Conservation (phyloP, 495 filamentous ascomycete species). For the Niebla homalea region DNA sequence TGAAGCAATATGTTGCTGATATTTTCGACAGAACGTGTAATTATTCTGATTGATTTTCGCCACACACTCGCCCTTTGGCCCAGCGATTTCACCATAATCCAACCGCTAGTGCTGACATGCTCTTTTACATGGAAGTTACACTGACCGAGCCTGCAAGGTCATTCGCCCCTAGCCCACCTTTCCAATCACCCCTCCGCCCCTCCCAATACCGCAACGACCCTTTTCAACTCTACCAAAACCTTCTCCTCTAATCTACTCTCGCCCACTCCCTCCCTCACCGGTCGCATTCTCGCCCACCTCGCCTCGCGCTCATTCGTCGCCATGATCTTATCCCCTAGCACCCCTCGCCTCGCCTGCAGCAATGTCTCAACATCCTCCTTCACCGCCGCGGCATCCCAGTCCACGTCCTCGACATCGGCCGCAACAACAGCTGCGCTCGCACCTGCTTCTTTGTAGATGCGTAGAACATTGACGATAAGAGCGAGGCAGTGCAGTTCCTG, state of each 20-base stretch:
- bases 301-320: slow-evolving; percentile 58
- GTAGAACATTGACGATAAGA: slow-evolving; percentile 54
- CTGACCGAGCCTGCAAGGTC: too few species aligned
- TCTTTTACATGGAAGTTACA: too few species aligned
- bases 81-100: too few species aligned
- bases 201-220: slow-evolving; percentile 5
- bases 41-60: too few species aligned
- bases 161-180: too few species aligned
- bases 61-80: too few species aligned
- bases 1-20: too few species aligned
- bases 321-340: slow-evolving; percentile 54
- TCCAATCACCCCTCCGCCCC: background rate
- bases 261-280: slow-evolving; percentile 21
- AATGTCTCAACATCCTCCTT: slow-evolving; percentile 71
- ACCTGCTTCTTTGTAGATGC: slow-evolving; percentile 44
- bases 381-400: slow-evolving; percentile 55
- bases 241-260: slow-evolving; percentile 62
- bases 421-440: slow-evolving; percentile 43
- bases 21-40: too few species aligned
- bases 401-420: slow-evolving; percentile 48
- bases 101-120: too few species aligned
- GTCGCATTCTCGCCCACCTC: slow-evolving; percentile 44
- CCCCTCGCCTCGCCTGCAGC: slow-evolving; percentile 40
- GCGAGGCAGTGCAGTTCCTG: slow-evolving; percentile 67
- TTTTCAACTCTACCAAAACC: slow-evolving; percentile 47